Base-by-base conservation (phyloP, 495 filamentous ascomycete genomes). In the Trichoderma virens region DNA sequence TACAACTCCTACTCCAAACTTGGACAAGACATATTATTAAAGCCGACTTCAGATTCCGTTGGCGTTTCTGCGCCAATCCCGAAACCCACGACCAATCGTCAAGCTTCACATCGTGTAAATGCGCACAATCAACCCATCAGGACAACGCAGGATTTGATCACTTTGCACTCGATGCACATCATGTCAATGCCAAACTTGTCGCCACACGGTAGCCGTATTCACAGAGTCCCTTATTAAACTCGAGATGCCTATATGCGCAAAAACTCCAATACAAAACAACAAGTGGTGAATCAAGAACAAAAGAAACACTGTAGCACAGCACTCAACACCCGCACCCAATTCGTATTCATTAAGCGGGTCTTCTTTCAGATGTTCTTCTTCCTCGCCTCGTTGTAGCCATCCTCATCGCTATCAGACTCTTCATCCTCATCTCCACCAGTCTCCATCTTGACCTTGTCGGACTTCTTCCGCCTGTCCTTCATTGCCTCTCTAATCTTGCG, bases 401-500 rank as follows among this genome's bases (percentile, higher is more conserved):
- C 68, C 31, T 65, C 71, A 62, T 71, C 69, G 68, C 64, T 67
- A 16, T 68, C 68, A 30, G 59, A 67, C 4, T 70, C 69, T 34
- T 70, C 70, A 51, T 70, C 64, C 0, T 67, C 67, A 32, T 68
- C 67, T 60, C 65, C 65, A 39, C 59, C 65, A 66, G 30, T 73
- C 73, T 54, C 67, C 73, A 32, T 71, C 73, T 79, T 77, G 39
- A 75, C 73, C 64, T 80, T 83, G 67, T 84, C 83, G 60, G 86
- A 90, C 71, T 86, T 87, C 66, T 87, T 82, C 64, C 88, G 78
- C 64, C 91, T 79, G 75, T 97, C 91, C 66, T 83, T 80, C 92
- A 98, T 96, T 20, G 90, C 91, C 64, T 84, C 88, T n/a, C 89
- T 79, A 65, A 98, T 93, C 75, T 88, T 92, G 71, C 83, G 84